Base-by-base conservation (phyloP, 306 rosid species). In the Cucurbita maxima region DNA sequence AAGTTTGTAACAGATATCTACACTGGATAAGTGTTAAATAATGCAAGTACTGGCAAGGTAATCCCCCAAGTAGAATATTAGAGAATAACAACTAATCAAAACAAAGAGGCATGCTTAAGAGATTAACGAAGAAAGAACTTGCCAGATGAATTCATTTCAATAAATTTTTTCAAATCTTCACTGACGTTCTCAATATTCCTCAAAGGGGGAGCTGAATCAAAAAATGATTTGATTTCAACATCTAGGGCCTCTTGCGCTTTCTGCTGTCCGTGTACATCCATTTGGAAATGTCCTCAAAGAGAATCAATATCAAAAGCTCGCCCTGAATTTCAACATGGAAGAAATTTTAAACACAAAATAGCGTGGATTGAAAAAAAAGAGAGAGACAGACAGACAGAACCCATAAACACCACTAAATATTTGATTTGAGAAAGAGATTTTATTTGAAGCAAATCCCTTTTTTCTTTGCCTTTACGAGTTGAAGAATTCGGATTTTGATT, bases 171-270 rank as follows among this genome's bases (percentile, higher is more conserved):
- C 76, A 93, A 75, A 34, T 77, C 86, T 63, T 76, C 88, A 57
- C 77, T 73, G 61, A 90, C 72, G 11, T 84, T 86, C 57, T 48
- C 41, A 6, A 81, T 79, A 73, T 71, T 78, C 52, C 75, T 81
- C 61, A 88, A 59, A 62, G 98, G 90, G 71, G 97, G 98, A 82
- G 98, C 97, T 3, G 94, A 90, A 67, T 84, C 88, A 53, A 88
- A 90, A 79, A 93, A 93, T 12, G 96, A 73, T 54, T 86, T 80
- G 68, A 86, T 82, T 82, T 82, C 86, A 30, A 81, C 75, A 77
- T 82, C 87, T 55, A 84, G 75, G 43, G 77, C 70, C 77, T 85
- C 74, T 73, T 41, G 80, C 1, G 71, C 40, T 72, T 61, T 76
- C 68, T 82, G 82, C 56, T 34, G 20, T 82, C 77, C 85, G 51